Percentiles rank a stretch among this genome's conserved stretches.
Conservation (phyloP, 108 stramenopile genomes). For the Skeletonema grethae region DNA sequence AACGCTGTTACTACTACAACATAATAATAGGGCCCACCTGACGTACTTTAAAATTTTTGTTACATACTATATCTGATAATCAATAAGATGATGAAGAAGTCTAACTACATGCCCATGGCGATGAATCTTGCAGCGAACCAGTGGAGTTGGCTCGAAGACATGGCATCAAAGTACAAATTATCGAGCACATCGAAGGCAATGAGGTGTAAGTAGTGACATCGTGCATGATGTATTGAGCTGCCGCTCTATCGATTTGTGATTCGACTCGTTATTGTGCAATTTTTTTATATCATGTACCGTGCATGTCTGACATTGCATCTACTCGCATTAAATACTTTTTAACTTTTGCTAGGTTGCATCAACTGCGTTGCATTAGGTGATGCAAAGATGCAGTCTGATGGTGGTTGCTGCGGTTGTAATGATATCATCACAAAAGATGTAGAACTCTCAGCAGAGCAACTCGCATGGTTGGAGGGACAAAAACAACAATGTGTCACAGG, state of each 20-base stretch:
- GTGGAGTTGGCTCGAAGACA: slow-evolving; percentile 30
- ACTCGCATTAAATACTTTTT: neutral
- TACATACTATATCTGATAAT: too few relatives aligned
- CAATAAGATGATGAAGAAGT: neutral
- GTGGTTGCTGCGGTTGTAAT: slow-evolving; percentile 1
- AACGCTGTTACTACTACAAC: too few relatives aligned
- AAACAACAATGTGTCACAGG: neutral
- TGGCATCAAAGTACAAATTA: slow-evolving; percentile 27
- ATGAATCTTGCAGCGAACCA: slow-evolving; percentile 5
- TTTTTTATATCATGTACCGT: neutral
- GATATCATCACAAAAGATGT: neutral
- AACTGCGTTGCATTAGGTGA: slow-evolving; percentile 32
- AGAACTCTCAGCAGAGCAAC: slow-evolving; percentile 8
- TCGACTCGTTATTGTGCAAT: neutral
- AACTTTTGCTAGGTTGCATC: slow-evolving; percentile 15
- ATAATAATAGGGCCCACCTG: too few relatives aligned
- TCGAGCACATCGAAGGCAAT: slow-evolving; percentile 25
- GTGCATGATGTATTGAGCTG: neutral
- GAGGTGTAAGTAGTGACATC: slow-evolving; percentile 2
- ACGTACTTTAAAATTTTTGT: too few relatives aligned
- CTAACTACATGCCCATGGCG: neutral
- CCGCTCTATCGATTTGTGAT: neutral
- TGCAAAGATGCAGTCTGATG: neutral
- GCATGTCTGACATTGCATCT: neutral
- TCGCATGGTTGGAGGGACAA: slow-evolving; percentile 7